phyloP scores from a whole-genome alignment of 2,329 filamentous ascomycete species.

The Hypoxylon sp. region DNA sequence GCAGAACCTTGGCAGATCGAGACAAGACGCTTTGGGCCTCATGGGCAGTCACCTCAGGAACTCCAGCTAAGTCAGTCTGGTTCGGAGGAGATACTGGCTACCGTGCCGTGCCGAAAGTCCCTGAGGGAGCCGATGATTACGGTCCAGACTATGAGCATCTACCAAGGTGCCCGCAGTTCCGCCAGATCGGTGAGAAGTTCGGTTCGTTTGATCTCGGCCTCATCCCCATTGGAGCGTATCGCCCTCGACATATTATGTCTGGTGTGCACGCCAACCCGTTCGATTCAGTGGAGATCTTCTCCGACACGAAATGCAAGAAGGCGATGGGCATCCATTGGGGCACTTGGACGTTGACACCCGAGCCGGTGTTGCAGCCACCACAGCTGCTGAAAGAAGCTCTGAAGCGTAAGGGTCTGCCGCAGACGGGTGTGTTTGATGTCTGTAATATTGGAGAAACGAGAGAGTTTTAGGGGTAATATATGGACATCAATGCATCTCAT shows the following conservation, averaged over 20 bases:
- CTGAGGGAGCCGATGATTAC: constrained; percentile 77
- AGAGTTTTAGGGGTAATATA: constrained; percentile 70
- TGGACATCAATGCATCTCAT: too few relatives aligned
- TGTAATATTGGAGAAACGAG: constrained; percentile 87
- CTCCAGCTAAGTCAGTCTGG: constrained; percentile 77
- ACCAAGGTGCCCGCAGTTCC: constrained; percentile 86
- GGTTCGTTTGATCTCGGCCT: constrained; percentile 92
- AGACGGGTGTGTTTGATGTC: constrained; percentile 82
- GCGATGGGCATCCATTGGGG: constrained; percentile 96
- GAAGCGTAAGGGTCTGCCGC: constrained; percentile 72
- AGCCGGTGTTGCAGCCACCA: constrained; percentile 89
- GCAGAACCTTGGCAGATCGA: constrained; percentile 76
- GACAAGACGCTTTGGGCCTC: constrained; percentile 87
- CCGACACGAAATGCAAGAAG: constrained; percentile 80
- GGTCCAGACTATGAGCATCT: constrained; percentile 73
- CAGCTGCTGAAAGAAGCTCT: constrained; percentile 78
- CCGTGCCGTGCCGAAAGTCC: constrained; percentile 77
- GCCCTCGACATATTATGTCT: constrained; percentile 78
- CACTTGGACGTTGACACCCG: constrained; percentile 86
- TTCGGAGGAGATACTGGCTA: constrained; percentile 95
- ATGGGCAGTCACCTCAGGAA: constrained; percentile 80
- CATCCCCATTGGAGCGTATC: constrained; percentile 93
- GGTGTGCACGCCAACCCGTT: constrained; percentile 87
- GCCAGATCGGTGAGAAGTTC: constrained; percentile 81
- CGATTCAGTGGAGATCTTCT: constrained; percentile 90